Percentiles rank a stretch among this genome's conserved stretches.
phyloP scores from a whole-genome alignment of 73 alveolate species.

The Paramecium sonneborni region DNA sequence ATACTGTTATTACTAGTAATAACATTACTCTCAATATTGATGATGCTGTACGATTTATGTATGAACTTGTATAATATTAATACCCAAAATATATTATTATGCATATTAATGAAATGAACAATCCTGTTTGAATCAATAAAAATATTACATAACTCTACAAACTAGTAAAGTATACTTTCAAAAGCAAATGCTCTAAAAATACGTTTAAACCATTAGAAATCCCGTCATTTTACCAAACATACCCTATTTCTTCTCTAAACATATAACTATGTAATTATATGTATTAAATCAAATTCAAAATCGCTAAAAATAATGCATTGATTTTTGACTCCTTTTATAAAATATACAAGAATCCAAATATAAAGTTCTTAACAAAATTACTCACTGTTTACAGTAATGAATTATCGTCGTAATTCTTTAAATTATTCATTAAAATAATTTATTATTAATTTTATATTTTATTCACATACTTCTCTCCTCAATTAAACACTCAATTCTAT shows the following conservation, averaged over 20 bases:
- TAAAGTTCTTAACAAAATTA: conserved; percentile 15
- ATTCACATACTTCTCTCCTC: too few relatives aligned
- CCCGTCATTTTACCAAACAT: background rate
- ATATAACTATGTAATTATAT: conserved; percentile 20
- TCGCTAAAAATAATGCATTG: background rate
- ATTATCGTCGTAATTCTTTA: conserved; percentile 14
- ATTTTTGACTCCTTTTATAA: conserved; percentile 27
- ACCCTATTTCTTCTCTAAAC: conserved; percentile 15
- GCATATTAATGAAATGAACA: background rate
- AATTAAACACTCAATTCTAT: too few relatives aligned
- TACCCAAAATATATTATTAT: conserved; percentile 11
- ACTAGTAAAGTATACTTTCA: background rate
- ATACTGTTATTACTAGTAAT: background rate
- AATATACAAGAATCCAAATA: conserved; percentile 42
- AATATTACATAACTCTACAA: background rate
- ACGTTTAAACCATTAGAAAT: background rate
- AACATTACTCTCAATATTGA: conserved; percentile 15
- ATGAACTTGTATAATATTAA: background rate
- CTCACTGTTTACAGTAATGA: background rate
- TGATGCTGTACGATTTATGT: conserved; percentile 42
- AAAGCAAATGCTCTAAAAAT: background rate
- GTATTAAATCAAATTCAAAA: background rate
- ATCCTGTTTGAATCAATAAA: background rate
- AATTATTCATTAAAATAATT: background rate
- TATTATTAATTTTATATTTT: background rate